These are phyloP conservation scores for Nicotiana obtusifolia DNA, from an alignment of 257 asterid genomes.

Conservation along the genomic window DNA sequence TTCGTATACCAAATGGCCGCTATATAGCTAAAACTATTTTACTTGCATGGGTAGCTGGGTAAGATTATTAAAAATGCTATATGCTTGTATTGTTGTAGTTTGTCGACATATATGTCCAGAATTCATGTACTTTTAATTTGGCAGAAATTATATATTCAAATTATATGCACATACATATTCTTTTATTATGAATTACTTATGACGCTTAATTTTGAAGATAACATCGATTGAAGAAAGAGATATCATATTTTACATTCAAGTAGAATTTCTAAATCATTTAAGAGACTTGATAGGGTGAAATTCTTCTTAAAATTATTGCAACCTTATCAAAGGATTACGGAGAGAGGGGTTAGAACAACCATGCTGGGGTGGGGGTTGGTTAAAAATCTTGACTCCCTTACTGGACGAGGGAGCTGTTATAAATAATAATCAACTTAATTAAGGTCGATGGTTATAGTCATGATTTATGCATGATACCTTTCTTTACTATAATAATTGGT, in stretches of 20 bases:
- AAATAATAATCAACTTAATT: background rate
- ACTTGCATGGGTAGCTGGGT: background rate
- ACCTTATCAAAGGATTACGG: background rate
- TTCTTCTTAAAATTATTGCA: background rate
- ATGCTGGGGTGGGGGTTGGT: no score
- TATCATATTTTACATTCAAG: background rate
- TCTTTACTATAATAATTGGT: background rate
- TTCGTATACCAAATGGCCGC: background rate
- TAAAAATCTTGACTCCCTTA: no score
- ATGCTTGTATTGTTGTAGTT: background rate
- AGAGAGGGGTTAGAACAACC: background rate
- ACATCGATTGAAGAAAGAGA: background rate
- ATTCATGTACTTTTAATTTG: background rate
- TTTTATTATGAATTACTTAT: background rate
- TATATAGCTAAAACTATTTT: background rate
- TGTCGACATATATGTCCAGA: background rate
- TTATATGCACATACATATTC: background rate
- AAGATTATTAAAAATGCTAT: no score
- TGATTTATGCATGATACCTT: background rate
- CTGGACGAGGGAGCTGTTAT: no score
- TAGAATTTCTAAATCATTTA: background rate
- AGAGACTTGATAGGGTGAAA: background rate
- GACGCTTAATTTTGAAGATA: background rate
- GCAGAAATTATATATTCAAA: background rate
- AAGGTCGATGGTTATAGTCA: background rate